A percentile compares a stretch with the other conserved stretches of the same genome.
These are phyloP conservation scores for Solanum aculeatissimum DNA, from an alignment of 305 asterid species.

Conservation along the genomic window DNA sequence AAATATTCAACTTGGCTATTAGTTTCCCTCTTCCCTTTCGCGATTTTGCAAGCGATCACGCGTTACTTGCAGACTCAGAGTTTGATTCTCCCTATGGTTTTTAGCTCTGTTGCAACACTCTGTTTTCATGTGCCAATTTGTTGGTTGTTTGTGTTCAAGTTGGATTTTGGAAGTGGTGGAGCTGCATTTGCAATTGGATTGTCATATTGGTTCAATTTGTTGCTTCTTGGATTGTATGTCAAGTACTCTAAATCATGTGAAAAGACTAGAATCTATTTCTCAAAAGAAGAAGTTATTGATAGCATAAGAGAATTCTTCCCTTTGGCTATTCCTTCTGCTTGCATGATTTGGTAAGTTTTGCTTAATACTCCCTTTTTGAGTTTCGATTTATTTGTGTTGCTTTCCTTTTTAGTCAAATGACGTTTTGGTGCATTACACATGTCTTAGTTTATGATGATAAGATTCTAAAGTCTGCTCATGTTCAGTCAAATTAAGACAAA, in stretches of 20 bases:
- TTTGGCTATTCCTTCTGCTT: conserved; percentile 48
- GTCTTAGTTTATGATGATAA: not conserved
- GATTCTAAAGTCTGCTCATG: not conserved
- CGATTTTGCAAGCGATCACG: conserved; percentile 35
- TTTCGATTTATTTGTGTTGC: not conserved
- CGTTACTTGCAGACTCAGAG: conserved; percentile 53
- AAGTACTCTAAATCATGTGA: conserved; percentile 30
- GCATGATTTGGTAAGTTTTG: conserved; percentile 43
- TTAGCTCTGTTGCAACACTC: conserved; percentile 30
- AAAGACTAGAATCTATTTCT: conserved; percentile 16
- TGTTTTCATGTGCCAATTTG: conserved; percentile 36
- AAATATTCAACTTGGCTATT: conserved; percentile 38
- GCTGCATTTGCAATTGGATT: conserved; percentile 44
- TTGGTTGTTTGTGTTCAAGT: conserved; percentile 42
- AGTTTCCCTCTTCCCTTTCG: conserved; percentile 36
- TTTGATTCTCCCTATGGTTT: conserved; percentile 41
- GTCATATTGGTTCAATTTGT: conserved; percentile 42
- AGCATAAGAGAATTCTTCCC: conserved; percentile 32
- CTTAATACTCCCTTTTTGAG: too few species aligned
- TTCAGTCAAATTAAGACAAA: not conserved
- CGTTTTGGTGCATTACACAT: too few species aligned
- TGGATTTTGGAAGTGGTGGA: conserved; percentile 34
- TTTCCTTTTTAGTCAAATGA: not conserved
- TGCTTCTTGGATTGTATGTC: conserved; percentile 28
- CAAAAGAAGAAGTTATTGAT: conserved; percentile 19